A percentile compares a stretch with the other conserved stretches of the same genome.
These are phyloP conservation scores for Knoxdaviesia proteae DNA, from an alignment of 2,329 filamentous ascomycete genomes.

Conservation along the genomic window DNA sequence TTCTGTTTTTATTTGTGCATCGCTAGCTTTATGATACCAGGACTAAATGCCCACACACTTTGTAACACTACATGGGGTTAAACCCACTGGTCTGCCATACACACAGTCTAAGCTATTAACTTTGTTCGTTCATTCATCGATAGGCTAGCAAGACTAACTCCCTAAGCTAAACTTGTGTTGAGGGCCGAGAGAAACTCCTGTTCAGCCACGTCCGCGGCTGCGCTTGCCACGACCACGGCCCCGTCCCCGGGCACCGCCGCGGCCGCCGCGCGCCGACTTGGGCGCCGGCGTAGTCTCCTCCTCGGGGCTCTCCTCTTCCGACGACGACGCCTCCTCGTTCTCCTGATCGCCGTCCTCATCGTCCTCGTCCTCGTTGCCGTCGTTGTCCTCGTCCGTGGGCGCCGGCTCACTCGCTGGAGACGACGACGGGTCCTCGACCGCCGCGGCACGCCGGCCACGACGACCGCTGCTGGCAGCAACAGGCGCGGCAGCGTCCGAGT, in stretches of 20 bases:
- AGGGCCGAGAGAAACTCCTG: neutral
- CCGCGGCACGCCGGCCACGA: neutral
- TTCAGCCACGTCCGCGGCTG: slow-evolving; percentile 7
- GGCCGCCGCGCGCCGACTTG: slow-evolving; percentile 15
- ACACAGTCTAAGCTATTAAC: no score
- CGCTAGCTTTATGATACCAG: no score
- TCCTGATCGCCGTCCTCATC: slow-evolving; percentile 11
- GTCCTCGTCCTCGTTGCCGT: slow-evolving; percentile 12
- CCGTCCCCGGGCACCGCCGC: slow-evolving; percentile 13
- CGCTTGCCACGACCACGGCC: slow-evolving; percentile 14
- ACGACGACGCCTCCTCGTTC: no score
- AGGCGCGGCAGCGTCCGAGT: slow-evolving; percentile 1
- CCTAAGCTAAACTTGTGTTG: no score
- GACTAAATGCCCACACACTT: no score
- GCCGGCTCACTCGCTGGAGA: slow-evolving; percentile 7
- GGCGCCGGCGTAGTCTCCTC: slow-evolving; percentile 18
- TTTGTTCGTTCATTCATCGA: no score
- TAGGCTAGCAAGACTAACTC: no score
- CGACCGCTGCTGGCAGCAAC: no score
- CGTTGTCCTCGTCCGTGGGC: slow-evolving; percentile 15
- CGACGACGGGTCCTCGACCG: neutral
- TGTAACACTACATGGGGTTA: no score
- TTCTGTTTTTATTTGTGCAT: no score
- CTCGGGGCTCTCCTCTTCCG: slow-evolving; percentile 13
- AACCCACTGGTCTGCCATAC: no score